A percentile compares a stretch with the other conserved stretches of the same genome.
These are phyloP conservation scores for Xylaria nigripes DNA, from an alignment of 495 filamentous ascomycete species.

Conservation along the genomic window DNA sequence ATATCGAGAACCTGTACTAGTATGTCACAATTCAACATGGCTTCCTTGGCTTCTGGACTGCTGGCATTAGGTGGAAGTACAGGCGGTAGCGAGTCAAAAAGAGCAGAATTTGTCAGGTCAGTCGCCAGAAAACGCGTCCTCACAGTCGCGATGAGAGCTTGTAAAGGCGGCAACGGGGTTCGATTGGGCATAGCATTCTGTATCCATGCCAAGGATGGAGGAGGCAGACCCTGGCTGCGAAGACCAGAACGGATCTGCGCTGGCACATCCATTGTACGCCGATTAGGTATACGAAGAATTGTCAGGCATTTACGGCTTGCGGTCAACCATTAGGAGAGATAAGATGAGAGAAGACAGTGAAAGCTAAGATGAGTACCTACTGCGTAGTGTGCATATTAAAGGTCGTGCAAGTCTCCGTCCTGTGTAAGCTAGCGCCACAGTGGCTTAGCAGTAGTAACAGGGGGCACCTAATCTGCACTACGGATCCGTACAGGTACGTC, in stretches of 20 bases:
- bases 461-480: neutral
- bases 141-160: conserved; percentile 68
- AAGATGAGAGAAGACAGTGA: neutral
- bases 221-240: conserved; percentile 26
- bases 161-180: conserved; percentile 51
- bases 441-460: conserved; percentile 13
- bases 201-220: conserved; percentile 35
- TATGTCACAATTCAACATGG: conserved; percentile 49
- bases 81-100: conserved; percentile 40
- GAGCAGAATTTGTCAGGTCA: conserved; percentile 59
- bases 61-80: conserved; percentile 52
- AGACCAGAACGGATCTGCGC: conserved; percentile 32
- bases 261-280: conserved; percentile 19
- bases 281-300: neutral
- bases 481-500: too few relatives aligned
- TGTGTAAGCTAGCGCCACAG: conserved; percentile 18
- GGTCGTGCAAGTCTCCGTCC: too few relatives aligned
- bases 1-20: conserved; percentile 77
- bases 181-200: conserved; percentile 28
- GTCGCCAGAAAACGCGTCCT: conserved; percentile 70
- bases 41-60: conserved; percentile 43
- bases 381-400: too few relatives aligned
- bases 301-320: neutral
- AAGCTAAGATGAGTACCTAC: too few relatives aligned
- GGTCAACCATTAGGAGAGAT: neutral